These are phyloP conservation scores for Aspergillus funiculosus DNA, from an alignment of 495 filamentous ascomycete genomes.

Conservation along the genomic window DNA sequence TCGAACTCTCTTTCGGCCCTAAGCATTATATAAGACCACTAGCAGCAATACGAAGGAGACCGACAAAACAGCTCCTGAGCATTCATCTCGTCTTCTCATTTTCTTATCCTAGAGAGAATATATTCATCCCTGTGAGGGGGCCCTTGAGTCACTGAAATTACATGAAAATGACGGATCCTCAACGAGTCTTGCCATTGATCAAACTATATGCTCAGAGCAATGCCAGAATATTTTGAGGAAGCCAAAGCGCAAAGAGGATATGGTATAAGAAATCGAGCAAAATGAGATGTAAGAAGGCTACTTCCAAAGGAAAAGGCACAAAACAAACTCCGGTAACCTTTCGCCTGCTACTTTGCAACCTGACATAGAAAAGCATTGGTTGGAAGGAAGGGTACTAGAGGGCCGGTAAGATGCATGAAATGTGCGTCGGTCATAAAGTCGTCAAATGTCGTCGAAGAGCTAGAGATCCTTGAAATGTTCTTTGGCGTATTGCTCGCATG, in stretches of 20 bases:
- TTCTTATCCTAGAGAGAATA: too few species aligned
- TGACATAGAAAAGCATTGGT: conserved; percentile 12
- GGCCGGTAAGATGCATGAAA: conserved; percentile 30
- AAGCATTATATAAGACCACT: conserved; percentile 1
- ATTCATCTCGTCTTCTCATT: too few species aligned
- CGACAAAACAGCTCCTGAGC: too few species aligned
- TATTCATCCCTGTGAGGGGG: too few species aligned
- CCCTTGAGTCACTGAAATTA: too few species aligned
- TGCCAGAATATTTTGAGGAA: too few species aligned
- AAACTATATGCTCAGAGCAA: too few species aligned
- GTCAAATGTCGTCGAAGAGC: conserved; percentile 29
- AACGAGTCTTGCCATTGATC: too few species aligned
- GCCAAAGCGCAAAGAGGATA: conserved; percentile 26
- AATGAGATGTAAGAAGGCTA: conserved; percentile 14
- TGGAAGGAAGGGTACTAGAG: conserved; percentile 21
- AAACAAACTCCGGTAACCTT: conserved; percentile 26
- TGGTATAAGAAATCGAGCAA: conserved; percentile 25
- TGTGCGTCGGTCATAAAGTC: conserved; percentile 34
- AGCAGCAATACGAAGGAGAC: too few species aligned
- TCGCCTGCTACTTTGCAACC: conserved; percentile 17
- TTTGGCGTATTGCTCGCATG: conserved; percentile 97
- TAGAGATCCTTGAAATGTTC: conserved; percentile 74
- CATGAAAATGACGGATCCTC: too few species aligned
- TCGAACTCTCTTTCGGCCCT: conserved; percentile 5
- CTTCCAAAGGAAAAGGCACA: conserved; percentile 15